These are phyloP conservation scores for Auricularia heimuer DNA, from an alignment of 768 basidiomycete species.

Conservation along the genomic window DNA sequence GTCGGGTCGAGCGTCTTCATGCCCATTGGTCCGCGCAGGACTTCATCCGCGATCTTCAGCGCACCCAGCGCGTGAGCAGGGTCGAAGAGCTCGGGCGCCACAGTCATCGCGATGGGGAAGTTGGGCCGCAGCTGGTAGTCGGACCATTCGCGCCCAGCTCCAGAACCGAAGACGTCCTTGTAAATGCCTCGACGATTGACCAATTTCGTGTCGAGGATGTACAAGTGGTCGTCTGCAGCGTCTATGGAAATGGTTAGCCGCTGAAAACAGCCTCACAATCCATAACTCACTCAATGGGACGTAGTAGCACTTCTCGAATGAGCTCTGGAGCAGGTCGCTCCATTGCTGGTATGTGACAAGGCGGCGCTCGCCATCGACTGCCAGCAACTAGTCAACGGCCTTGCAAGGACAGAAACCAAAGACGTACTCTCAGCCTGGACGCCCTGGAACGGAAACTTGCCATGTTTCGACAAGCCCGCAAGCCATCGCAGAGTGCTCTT, in stretches of 20 bases:
- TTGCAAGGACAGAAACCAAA: not conserved
- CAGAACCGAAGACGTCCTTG: conserved; percentile 95
- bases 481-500: conserved; percentile 94
- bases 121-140: conserved; percentile 94
- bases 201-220: conserved; percentile 57
- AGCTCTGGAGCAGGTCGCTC: conserved; percentile 70
- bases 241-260: conserved; percentile 32
- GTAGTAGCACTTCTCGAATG: conserved; percentile 88
- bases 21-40: conserved; percentile 80
- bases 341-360: conserved; percentile 86
- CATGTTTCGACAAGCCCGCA: conserved; percentile 47
- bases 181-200: conserved; percentile 92
- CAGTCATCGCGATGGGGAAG: conserved; percentile 93
- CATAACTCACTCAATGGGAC: conserved; percentile 59
- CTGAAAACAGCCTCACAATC: not conserved
- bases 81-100: conserved; percentile 92
- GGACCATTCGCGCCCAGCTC: conserved; percentile 81
- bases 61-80: conserved; percentile 69
- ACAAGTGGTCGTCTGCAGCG: conserved; percentile 56
- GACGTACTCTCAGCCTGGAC: conserved; percentile 69
- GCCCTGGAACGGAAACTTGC: conserved; percentile 83
- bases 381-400: not conserved
- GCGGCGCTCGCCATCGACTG: conserved; percentile 61
- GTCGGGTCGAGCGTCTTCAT: conserved; percentile 91
- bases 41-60: conserved; percentile 67